phyloP scores from a whole-genome alignment of 352 stramenopile species.

The Phytophthora kernoviae region DNA sequence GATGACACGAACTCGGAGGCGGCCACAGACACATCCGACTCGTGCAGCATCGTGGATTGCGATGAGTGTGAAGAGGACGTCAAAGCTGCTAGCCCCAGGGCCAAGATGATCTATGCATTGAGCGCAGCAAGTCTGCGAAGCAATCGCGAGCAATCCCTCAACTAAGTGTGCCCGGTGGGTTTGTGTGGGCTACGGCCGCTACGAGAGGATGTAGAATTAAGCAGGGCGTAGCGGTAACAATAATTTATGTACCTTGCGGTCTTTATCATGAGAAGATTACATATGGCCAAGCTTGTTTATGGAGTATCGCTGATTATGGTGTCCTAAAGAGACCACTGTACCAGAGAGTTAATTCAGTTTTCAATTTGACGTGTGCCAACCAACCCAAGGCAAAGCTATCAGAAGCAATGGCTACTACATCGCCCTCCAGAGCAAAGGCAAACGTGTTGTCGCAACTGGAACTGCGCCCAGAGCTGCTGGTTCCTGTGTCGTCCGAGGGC shows the following conservation, averaged over 20 bases:
- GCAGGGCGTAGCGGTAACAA: neutral
- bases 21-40: conserved; percentile 29
- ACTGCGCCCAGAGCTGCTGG: conserved; percentile 15
- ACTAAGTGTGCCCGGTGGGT: conserved; percentile 25
- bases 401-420: neutral
- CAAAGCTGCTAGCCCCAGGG: neutral
- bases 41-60: conserved; percentile 18
- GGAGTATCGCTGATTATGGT: conserved; percentile 8
- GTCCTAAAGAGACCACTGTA: too few species aligned
- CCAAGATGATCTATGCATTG: neutral
- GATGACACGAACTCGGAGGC: conserved; percentile 28
- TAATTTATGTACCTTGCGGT: conserved; percentile 22
- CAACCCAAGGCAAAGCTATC: neutral
- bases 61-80: conserved; percentile 17
- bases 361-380: neutral
- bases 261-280: neutral
- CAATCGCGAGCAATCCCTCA: neutral
- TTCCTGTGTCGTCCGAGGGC: conserved; percentile 11
- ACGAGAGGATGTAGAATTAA: conserved; percentile 22
- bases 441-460: neutral
- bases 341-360: conserved; percentile 16
- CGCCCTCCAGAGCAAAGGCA: neutral
- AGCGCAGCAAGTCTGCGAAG: conserved; percentile 1
- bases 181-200: conserved; percentile 38
- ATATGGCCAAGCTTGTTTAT: neutral